Evolutionary conservation across 257 asterid species (phyloP).

Genomic region (Solanum paucissectum): DNA sequence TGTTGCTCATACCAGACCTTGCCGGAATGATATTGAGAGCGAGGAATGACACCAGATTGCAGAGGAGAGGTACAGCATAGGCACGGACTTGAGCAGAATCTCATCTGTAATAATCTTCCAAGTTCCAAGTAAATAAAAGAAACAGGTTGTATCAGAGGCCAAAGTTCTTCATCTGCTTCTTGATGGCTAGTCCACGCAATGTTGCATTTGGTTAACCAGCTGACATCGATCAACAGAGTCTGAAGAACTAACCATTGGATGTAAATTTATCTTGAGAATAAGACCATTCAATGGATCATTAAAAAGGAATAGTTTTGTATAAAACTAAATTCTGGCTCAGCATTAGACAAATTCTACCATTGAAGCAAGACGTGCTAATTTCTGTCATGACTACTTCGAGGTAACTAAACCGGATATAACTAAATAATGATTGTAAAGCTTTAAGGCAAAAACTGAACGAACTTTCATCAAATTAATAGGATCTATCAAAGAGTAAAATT

Average conservation of each 20-base stretch:
- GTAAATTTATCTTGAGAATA: neutral
- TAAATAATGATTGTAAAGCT: neutral
- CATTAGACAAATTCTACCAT: neutral
- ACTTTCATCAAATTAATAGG: slow-evolving; percentile 3
- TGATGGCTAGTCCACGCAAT: neutral
- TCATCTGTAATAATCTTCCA: neutral
- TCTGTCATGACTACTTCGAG: neutral
- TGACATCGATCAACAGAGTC: neutral
- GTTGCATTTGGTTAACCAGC: neutral
- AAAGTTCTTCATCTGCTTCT: neutral
- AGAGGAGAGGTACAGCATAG: neutral
- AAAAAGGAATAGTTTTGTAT: neutral
- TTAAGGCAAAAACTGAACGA: neutral
- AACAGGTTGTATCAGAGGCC: neutral
- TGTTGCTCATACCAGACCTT: neutral
- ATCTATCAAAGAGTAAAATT: neutral
- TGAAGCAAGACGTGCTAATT: neutral
- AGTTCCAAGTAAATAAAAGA: neutral
- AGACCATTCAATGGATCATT: neutral
- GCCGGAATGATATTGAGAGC: neutral
- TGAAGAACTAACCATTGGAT: neutral
- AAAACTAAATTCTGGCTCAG: neutral
- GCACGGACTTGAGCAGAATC: neutral
- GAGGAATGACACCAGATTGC: neutral
- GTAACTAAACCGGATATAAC: neutral